Base-by-base conservation (phyloP, 345 rosid genomes). In the Acer yangbiense region DNA sequence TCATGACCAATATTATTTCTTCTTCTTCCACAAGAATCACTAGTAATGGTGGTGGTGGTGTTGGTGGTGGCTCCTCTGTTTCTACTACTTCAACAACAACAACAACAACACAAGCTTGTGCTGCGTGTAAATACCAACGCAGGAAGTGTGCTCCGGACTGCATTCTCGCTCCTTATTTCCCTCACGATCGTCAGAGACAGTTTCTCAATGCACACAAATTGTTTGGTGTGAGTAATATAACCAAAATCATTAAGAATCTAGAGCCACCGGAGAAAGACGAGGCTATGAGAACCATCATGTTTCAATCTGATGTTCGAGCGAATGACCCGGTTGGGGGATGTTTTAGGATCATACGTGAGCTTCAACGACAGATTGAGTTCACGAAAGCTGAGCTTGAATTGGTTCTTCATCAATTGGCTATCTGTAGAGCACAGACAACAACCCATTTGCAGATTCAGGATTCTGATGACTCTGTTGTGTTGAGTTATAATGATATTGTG, bases 101-200 rank as follows among this genome's bases (percentile, higher is more conserved):
- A 57, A 17, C 61, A 54, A 86, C 89, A 35, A 86, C 90, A 80
- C 95, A 89, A 41, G 97, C 99, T 6, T 96, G 99, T 55, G 98
- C 99, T 3, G 98, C 99, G 2, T 96, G 99, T 87, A 94, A 93
- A 83, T 93, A 92, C 92, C 98, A 91, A 77, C 95, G 99, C 1
- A 89, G 94, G 68, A 92, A 94, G 81, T 96, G 99, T 80, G 88
- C 89, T 20, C 91, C 98, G 11, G 97, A 94, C 84, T 96, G 99
- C 89, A 83, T 94, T 78, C 94, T 94, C 73, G 98, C 99, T 27
- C 99, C 98, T 75, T 96, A 92, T 81, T 96, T 94, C 82, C 99
- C 98, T 76, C 95, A 90, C 14, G 89, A 91, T 69, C 91, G 93
- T 69, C 97, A 88, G 41, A 80, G 89, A 9, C 98, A 94, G 66